A percentile compares a stretch with the other conserved stretches of the same genome.
These are phyloP conservation scores for Podila epigama DNA, from an alignment of 192 early-diverging fungal genomes.

Conservation along the genomic window DNA sequence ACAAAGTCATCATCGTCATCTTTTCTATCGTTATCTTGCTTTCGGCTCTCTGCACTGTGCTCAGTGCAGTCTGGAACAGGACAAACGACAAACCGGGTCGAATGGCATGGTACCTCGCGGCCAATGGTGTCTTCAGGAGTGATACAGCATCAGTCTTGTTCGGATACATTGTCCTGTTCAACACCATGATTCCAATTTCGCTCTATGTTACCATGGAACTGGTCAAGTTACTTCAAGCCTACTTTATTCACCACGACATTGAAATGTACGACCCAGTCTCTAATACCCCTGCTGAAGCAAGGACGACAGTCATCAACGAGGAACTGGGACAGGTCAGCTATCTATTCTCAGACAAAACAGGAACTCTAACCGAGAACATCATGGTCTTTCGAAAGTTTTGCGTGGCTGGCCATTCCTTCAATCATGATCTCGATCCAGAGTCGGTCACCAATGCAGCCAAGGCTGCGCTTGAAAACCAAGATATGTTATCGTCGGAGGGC, in stretches of 20 bases:
- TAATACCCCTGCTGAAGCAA: conserved; percentile 77
- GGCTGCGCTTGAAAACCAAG: conserved; percentile 16
- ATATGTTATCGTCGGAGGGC: background rate
- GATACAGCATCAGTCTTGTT: conserved; percentile 57
- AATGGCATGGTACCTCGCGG: conserved; percentile 62
- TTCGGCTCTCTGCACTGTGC: conserved; percentile 57
- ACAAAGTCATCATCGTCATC: conserved; percentile 78
- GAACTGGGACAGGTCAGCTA: conserved; percentile 89
- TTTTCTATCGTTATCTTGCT: conserved; percentile 66
- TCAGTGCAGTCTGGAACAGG: conserved; percentile 60
- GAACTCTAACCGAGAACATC: conserved; percentile 87
- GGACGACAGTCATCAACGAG: conserved; percentile 85
- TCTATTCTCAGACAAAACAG: conserved; percentile 92
- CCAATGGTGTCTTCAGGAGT: conserved; percentile 14
- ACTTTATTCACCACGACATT: conserved; percentile 81
- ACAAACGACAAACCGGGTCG: conserved; percentile 3
- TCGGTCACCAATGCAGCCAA: conserved; percentile 23
- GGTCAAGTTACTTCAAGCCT: conserved; percentile 76
- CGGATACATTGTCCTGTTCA: conserved; percentile 82
- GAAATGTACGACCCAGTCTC: conserved; percentile 78
- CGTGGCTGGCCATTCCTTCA: conserved; percentile 64
- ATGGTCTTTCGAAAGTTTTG: conserved; percentile 81
- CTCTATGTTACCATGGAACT: conserved; percentile 90
- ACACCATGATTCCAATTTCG: conserved; percentile 88
- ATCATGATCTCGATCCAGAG: conserved; percentile 69